phyloP scores from a whole-genome alignment of 352 stramenopile genomes.

The Phytopythium litorale region DNA sequence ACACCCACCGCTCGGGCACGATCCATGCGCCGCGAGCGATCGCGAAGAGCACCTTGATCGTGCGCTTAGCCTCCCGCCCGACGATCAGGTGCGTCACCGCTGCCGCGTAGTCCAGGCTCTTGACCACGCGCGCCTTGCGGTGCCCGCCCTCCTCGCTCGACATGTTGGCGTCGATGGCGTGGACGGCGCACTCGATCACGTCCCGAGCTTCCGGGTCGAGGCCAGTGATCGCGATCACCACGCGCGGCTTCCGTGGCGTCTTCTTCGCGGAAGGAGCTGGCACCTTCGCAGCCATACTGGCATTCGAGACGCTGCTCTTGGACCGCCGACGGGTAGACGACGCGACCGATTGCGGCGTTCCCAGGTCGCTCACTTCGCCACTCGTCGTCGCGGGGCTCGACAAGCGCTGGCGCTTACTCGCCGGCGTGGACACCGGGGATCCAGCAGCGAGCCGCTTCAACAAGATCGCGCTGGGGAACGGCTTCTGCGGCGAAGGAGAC shows the following conservation, averaged over 20 bases:
- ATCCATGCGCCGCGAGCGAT: constrained; percentile 80
- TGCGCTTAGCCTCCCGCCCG: constrained; percentile 59
- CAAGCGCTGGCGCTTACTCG: constrained; percentile 1
- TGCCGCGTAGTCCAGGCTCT: constrained; percentile 67
- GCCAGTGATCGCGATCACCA: constrained; percentile 74
- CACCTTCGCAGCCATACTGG: not conserved
- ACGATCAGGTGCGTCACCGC: constrained; percentile 78
- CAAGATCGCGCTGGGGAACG: constrained; percentile 1
- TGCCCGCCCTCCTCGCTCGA: constrained; percentile 33
- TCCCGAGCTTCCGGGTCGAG: constrained; percentile 52
- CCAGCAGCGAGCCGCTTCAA: constrained; percentile 1
- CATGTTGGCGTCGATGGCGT: constrained; percentile 71
- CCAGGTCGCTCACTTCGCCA: not conserved
- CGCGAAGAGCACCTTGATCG: constrained; percentile 83
- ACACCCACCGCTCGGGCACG: constrained; percentile 75
- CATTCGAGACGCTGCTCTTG: constrained; percentile 1
- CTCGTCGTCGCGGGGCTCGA: not conserved
- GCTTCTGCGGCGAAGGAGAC: not conserved
- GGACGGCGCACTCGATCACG: constrained; percentile 71
- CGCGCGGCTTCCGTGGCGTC: constrained; percentile 26
- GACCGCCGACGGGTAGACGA: constrained; percentile 1
- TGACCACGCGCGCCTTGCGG: constrained; percentile 71
- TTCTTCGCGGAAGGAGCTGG: constrained; percentile 16
- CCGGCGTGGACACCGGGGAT: not conserved
- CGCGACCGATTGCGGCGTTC: not conserved